Conservation (phyloP, 169 alveolate genomes). For the Cryptosporidium xiaoi region DNA sequence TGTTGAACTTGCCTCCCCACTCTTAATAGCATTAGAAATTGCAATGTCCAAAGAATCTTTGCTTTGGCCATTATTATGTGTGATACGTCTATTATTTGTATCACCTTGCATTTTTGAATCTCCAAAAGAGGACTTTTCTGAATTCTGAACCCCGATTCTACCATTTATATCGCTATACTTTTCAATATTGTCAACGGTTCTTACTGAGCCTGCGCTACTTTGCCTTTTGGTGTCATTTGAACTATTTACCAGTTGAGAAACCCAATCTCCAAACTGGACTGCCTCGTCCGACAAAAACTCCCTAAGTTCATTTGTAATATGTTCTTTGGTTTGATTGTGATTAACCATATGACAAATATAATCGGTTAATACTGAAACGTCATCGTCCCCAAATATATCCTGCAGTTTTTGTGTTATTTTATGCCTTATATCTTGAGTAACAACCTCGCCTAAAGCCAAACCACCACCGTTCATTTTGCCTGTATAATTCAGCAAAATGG, state of each 20-base stretch:
- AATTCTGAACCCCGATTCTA: not conserved
- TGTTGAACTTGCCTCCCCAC: not conserved
- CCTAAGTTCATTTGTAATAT: constrained; percentile 45
- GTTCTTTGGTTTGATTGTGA: constrained; percentile 70
- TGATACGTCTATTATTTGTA: not conserved
- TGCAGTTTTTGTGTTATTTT: constrained; percentile 47
- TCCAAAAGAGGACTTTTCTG: not conserved
- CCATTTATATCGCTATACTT: not conserved
- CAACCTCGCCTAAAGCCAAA: constrained; percentile 14
- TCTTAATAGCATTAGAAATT: constrained; percentile 66
- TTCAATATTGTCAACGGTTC: not conserved
- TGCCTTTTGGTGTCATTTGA: not conserved
- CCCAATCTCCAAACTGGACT: constrained; percentile 69
- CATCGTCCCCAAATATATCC: constrained; percentile 73
- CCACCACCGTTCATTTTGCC: constrained; percentile 28
- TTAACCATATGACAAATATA: constrained; percentile 63
- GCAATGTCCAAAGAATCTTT: constrained; percentile 66
- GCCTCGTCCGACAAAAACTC: constrained; percentile 73
- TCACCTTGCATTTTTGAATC: not conserved
- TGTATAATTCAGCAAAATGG: not conserved
- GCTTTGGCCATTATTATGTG: constrained; percentile 8
- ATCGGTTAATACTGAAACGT: constrained; percentile 71
- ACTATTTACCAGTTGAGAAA: constrained; percentile 29
- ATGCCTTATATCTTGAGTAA: constrained; percentile 55
- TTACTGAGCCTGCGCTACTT: not conserved